phyloP scores from a whole-genome alignment of 176 grass and related monocot genomes.

The Cenchrus americanus region DNA sequence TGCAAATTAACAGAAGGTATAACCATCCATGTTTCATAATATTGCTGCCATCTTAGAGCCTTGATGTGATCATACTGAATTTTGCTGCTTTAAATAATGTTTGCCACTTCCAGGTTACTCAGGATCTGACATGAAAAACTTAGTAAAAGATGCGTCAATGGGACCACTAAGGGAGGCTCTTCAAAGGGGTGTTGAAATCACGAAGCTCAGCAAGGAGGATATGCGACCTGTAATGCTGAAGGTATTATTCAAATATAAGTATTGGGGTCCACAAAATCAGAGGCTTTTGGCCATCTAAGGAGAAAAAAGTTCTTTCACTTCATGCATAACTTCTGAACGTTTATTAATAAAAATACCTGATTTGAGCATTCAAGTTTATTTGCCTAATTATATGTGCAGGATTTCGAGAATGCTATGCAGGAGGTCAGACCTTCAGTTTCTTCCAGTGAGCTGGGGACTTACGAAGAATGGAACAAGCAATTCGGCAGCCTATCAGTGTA shows the following conservation, averaged over 20 bases:
- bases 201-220: conserved; percentile 80
- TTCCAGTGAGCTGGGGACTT: conserved; percentile 70
- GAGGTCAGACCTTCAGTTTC: conserved; percentile 96
- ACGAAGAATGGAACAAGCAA: conserved; percentile 92
- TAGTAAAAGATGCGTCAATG: conserved; percentile 99
- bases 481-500: conserved; percentile 84
- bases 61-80: conserved; percentile 36
- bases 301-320: neutral
- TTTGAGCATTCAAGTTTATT: conserved; percentile 25
- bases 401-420: conserved; percentile 89
- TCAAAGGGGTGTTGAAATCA: conserved; percentile 73
- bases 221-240: conserved; percentile 73
- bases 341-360: conserved; percentile 23
- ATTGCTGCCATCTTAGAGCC: conserved; percentile 15
- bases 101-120: conserved; percentile 77
- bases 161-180: conserved; percentile 89
- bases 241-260: conserved; percentile 50
- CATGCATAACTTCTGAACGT: conserved; percentile 26
- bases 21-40: conserved; percentile 34
- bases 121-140: conserved; percentile 98
- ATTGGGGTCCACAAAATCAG: conserved; percentile 7
- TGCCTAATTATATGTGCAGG: conserved; percentile 54
- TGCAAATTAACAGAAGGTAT: conserved; percentile 94
- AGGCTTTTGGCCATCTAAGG: conserved; percentile 2
- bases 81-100: conserved; percentile 30